Evolutionary conservation across 1,284 basidiomycete genomes (phyloP).

Genomic region (Boletellus deceptivus): DNA sequence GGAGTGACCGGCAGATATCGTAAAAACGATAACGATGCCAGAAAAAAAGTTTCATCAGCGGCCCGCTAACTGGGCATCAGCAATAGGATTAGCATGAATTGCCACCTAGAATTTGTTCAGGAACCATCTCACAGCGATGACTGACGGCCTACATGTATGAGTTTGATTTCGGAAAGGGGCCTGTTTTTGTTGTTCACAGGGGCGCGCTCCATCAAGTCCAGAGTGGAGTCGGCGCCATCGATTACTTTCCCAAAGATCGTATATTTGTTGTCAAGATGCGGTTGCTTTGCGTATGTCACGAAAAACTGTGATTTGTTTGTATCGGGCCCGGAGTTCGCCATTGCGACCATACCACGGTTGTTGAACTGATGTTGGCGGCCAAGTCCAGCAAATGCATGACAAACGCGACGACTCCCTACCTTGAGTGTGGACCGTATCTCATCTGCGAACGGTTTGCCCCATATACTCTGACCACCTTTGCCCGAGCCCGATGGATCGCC

Average conservation of each 20-base stretch:
- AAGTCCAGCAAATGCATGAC: not conserved
- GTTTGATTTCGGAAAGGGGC: constrained; percentile 81
- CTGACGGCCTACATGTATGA: constrained; percentile 61
- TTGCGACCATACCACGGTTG: constrained; percentile 88
- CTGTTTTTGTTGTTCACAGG: constrained; percentile 91
- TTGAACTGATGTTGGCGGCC: constrained; percentile 71
- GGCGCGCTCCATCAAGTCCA: constrained; percentile 87
- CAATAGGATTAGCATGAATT: constrained; percentile 94
- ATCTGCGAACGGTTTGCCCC: constrained; percentile 85
- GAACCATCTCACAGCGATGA: not conserved
- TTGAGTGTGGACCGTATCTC: constrained; percentile 91
- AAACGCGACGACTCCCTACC: constrained; percentile 42
- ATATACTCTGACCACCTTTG: constrained; percentile 83
- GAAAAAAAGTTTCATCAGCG: constrained; percentile 19
- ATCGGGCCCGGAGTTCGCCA: constrained; percentile 94
- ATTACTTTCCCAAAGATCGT: constrained; percentile 96
- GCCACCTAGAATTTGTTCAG: constrained; percentile 59
- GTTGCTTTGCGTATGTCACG: constrained; percentile 88
- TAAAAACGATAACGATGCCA: constrained; percentile 1
- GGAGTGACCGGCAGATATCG: constrained; percentile 2
- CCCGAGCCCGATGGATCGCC: constrained; percentile 83
- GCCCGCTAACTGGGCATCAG: constrained; percentile 57
- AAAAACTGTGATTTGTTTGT: constrained; percentile 97
- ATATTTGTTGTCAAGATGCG: constrained; percentile 92
- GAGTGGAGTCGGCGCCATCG: constrained; percentile 85